Base-by-base conservation (phyloP, 768 basidiomycete genomes). In the Lentinula aciculospora region DNA sequence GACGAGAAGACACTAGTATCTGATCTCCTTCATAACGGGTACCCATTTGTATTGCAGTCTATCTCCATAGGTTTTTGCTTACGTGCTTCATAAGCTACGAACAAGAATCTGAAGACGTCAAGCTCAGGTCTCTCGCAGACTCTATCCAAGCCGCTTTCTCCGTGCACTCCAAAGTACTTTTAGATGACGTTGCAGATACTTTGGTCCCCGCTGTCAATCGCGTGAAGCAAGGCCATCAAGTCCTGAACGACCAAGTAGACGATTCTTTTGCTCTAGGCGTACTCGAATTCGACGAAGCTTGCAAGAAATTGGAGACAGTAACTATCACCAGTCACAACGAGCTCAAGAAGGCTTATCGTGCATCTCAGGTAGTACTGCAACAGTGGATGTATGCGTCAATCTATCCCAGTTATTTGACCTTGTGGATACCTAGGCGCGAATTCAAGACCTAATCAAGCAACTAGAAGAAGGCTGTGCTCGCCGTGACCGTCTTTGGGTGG, bases 1-100 rank as follows among this genome's bases (percentile, higher is more conserved):
- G 77, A 80, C 60, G 81, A 81, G 63, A 68, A 65, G n/a, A 80
- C 81, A 2, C 71, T 83, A 32, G 72, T 81, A n/a, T 73, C 76
- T 15, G 76, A 76, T 44, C 68, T 83, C 21, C 65, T 82, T 66
- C 73, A 78, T 37, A 73, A 75, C 49, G 71, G 66, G 78, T 78
- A 66, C 60, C 69, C 59, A 25, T 51, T 5, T 49, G 29, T 15
- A 13, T 58, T 32, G 50, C 21, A 59, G 51, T 32, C 50, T 25
- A n/a, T 25, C n/a, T 27, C 15, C 8, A 5, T 27, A 53, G n/a
- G 31, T n/a, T 56, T 58, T 40, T 12, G 32, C 53, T 45, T 61
- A 46, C 57, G 58, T 60, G 57, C 58, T 60, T 61, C 58, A 58
- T 13, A 58, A 74, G 73, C 29, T 57, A 66, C 7, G 64, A 67